Evolutionary conservation across 2,329 filamentous ascomycete genomes (phyloP), one percentile per base, ranked within the genome.

Genomic region (Apiospora arundinis): DNA sequence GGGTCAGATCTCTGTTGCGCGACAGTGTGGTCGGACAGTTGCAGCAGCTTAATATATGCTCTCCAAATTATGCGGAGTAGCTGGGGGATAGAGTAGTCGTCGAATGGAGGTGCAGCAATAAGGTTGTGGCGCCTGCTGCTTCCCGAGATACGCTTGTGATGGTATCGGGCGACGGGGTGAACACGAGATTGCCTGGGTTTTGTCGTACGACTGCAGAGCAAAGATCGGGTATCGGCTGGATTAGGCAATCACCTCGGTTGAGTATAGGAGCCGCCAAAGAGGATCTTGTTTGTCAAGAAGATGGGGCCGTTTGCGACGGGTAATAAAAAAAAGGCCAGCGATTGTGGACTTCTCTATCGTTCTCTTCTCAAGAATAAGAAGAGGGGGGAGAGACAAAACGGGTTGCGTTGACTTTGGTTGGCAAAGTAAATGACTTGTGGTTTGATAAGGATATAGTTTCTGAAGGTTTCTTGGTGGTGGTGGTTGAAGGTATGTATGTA

Each of bases 21-120:
- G 44, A 68, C 66, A 46, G 42, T 48, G 66, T 48, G 66, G 42
- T 68, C 44, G 66, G 66, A 68, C 46, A 48, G 66, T 68, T 14
- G 66, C 66, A 68, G 44, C 66, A 48, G 56, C 56, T 63, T 63
- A 63, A 63, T 63, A 63, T 63, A 63, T 63, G 56, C 32, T 63
- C 56, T 63, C 56, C 56, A 40, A 63, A 63, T 63, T n/a, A 40
- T 63, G 56, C 56, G 56, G 56, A 63, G 56, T 63, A 63, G 56
- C 56, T 40, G 56, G 56, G 52, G 18, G 8, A 45, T 63, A 18
- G 40, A n/a, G 32, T 40, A 63, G 32, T 40, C 7, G 52, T 60
- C 32, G 56, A 32, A 37, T 63, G 32, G 56, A 63, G 32, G 56
- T 63, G 56, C 32, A 63, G 66, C 16, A 69, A 69, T 52, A 56